phyloP scores from a whole-genome alignment of 352 stramenopile species.

The Globisporangium recalcitrans region DNA sequence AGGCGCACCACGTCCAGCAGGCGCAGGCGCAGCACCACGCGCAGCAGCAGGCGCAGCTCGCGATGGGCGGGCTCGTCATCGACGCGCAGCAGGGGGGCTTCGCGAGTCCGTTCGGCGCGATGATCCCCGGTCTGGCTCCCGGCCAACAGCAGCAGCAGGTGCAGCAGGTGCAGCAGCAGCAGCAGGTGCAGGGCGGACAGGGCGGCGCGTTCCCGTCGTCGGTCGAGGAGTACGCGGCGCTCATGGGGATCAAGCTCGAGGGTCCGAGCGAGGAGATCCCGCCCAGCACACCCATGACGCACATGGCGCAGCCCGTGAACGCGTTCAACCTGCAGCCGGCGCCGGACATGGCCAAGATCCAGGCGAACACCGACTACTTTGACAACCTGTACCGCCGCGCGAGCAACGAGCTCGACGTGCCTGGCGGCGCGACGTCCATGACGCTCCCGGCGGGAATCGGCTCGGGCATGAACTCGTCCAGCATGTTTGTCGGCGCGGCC shows the following conservation, averaged over 20 bases:
- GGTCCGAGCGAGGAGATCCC: slow-evolving; percentile 32
- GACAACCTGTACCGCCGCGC: slow-evolving; percentile 67
- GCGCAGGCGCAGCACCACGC: slow-evolving; percentile 15
- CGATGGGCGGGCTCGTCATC: slow-evolving; percentile 15
- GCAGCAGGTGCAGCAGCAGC: slow-evolving; percentile 29
- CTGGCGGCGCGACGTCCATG: slow-evolving; percentile 40
- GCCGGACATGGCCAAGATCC: slow-evolving; percentile 60
- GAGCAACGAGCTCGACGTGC: slow-evolving; percentile 29
- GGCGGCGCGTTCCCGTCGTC: slow-evolving; percentile 26
- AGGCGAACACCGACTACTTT: slow-evolving; percentile 79
- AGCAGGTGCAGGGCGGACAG: slow-evolving; percentile 12
- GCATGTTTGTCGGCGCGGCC: slow-evolving; percentile 27
- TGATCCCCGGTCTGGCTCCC: slow-evolving; percentile 36
- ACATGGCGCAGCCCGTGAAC: slow-evolving; percentile 23
- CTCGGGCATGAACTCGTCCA: slow-evolving; percentile 45
- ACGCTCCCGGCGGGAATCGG: slow-evolving; percentile 62
- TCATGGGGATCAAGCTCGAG: slow-evolving; percentile 85
- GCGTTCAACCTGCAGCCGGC: slow-evolving; percentile 31
- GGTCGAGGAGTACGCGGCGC: slow-evolving; percentile 75
- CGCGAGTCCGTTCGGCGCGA: slow-evolving; percentile 46
- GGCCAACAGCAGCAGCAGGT: slow-evolving; percentile 19
- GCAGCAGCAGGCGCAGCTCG: slow-evolving; percentile 7
- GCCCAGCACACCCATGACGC: slow-evolving; percentile 21
- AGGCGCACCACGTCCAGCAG: slow-evolving; percentile 17
- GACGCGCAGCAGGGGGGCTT: slow-evolving; percentile 26